Base-by-base conservation (phyloP, 2,329 filamentous ascomycete species). In the Eutypella sp. region DNA sequence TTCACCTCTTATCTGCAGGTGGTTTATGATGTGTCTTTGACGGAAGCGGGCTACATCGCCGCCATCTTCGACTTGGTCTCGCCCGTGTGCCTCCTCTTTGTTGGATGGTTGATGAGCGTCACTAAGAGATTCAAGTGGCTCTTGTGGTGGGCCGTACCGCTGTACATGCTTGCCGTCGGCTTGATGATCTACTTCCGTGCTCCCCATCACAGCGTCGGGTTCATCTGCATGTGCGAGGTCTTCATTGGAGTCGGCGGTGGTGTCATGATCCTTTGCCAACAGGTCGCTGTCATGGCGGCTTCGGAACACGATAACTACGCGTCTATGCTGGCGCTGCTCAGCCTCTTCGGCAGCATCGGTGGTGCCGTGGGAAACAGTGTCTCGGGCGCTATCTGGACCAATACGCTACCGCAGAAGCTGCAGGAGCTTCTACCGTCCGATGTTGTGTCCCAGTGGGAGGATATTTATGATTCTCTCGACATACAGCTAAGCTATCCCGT, bases 301-400 rank as follows among this genome's bases (percentile, higher is more conserved):
- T 72, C 71, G 5, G 70, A 70, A 25, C 77, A 81, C 52, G 68
- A 76, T 49, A 68, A 80, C 50, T 71, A 82, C 9, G 75, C 79
- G 20, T 67, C 72, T 2, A 70, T 75, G 10, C 71, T 81, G 4
- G 77, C 78, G 5, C 64, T 84, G 48, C 70, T 79, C 44, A 67
- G 73, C 13, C 71, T 82, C 1, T 74, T 76, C 31, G 73, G 74
- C 49, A 72, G 72, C 41, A 70, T 83, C 46, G 81, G 79, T 44
- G 76, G 73, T 24, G 74, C 76, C 2, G 69, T 82, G 9, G 79
- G 79, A 10, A 67, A 67, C 3, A 73, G 78, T n/a, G 71, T 84
- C 42, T 75, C 79, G 3, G 75, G 72, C 3, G 77, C 78, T 2
- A 75, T 85, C 51, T 84, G 80, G 78, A 75, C 72, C 1, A 71